Evolutionary conservation across 2,329 filamentous ascomycete species (phyloP), one percentile per base, ranked within the genome.

Genomic region (Ophiocordyceps camponoti-floridani): DNA sequence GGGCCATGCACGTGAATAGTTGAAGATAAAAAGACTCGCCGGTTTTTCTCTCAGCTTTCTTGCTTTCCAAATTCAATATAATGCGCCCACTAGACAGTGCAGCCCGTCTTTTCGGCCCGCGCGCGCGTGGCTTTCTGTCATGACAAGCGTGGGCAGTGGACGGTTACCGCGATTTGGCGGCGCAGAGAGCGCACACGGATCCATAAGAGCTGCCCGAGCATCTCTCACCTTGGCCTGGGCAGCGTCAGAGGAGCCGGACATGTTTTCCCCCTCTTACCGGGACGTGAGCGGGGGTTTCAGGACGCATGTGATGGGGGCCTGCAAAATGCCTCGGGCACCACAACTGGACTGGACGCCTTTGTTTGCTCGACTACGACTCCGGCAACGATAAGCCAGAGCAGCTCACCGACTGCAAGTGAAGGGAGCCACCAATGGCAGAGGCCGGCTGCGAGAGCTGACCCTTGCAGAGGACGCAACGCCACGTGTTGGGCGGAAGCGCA

Each of bases 21-120:
- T 23, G 23, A 23, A 5, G 5, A 23, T 14, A 37, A 37, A 37
- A 41, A 26, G 26, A 41, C 11, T 5, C 12, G 16, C 4, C 35
- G 16, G 26, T 9, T 30, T 12, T 14, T 27, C 33, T 12, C 33
- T 9, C 18, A 10, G 10, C n/a, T 40, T 27, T 23, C 23, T 31
- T 35, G 30, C 45, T 53, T 55, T 60, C 64, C 62, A 47, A 64
- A 65, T 61, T 57, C 56, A 61, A 62, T 61, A 54, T 68, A 76
- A 82, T 79, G 81, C 82, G 74, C 72, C 80, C 79, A 73, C 70
- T 68, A 88, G 84, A 89, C 84, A 89, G 84, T 88, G 77, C 83
- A 82, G 75, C 72, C 72, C 79, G 79, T 77, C 71, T 19, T 73
- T 68, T 62, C 64, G 67, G 62, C 62, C 65, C 68, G 69, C 68